These are phyloP conservation scores for Pascua sp. DNA, from an alignment of 1,284 basidiomycete species.

Conservation along the genomic window DNA sequence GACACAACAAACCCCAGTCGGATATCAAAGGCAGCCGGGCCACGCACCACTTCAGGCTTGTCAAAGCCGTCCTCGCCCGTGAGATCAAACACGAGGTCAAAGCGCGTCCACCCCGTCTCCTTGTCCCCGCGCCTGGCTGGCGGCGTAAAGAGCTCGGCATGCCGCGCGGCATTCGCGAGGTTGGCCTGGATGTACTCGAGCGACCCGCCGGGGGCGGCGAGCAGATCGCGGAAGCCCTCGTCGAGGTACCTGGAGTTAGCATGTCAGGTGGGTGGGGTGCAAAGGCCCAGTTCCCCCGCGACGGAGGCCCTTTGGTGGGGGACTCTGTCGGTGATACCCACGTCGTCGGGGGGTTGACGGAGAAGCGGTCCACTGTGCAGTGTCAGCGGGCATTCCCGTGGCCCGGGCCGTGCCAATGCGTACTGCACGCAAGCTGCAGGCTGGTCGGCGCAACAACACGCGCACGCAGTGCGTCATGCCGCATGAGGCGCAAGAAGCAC, in stretches of 20 bases:
- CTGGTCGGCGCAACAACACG: neutral
- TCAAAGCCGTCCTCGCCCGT: conserved; percentile 72
- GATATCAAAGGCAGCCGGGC: neutral
- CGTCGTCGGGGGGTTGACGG: conserved; percentile 79
- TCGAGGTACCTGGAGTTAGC: conserved; percentile 80
- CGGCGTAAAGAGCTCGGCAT: conserved; percentile 37
- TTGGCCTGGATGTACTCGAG: conserved; percentile 75
- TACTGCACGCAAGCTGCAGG: neutral
- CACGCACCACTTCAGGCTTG: conserved; percentile 66
- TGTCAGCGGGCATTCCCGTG: neutral
- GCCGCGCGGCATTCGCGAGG: conserved; percentile 56
- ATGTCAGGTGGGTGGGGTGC: no score
- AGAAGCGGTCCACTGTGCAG: conserved; percentile 73
- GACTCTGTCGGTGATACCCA: conserved; percentile 53
- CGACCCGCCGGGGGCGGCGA: conserved; percentile 42
- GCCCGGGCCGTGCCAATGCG: no score
- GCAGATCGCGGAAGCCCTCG: conserved; percentile 65
- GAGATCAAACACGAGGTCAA: conserved; percentile 45
- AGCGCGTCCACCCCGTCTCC: conserved; percentile 22
- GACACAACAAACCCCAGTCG: neutral
- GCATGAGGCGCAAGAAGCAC: conserved; percentile 55
- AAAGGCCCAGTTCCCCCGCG: no score
- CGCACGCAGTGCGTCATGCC: neutral
- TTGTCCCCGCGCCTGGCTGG: conserved; percentile 24
- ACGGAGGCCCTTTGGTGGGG: no score